Base-by-base conservation (phyloP, 2,329 filamentous ascomycete genomes). In the Rhynchosporium agropyri region DNA sequence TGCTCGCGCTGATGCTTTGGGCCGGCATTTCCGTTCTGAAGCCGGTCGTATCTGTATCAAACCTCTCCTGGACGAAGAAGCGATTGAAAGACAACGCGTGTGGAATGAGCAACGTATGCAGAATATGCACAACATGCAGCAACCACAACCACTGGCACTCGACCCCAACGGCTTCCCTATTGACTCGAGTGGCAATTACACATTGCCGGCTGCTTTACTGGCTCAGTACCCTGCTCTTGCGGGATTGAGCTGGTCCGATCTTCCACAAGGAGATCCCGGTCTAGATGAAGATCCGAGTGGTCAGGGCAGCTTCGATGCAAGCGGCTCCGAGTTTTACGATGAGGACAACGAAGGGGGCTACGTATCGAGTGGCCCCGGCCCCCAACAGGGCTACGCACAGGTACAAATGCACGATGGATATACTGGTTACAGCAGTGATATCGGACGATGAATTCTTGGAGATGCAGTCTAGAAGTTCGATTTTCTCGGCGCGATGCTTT, bases 41-140 rank as follows among this genome's bases (percentile, higher is more conserved):
- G 95, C 95, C 2, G 95, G 95, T 6, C 86, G 95, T 38, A 91
- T 97, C 59, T 99, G 95, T 74, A 99, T 99, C 77, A 97, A 96
- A 71, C 93, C 95, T n/a, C 79, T 99, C 12, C 83, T 99, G 1
- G 95, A 99, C 68, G 95, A 99, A 77, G 95, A 99, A 79, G 89
- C 92, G 61, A 79, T 88, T 42, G 92, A 96, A 72, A 83, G 92
- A 40, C 90, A 96, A 72, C 87, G 89, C 53, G 79, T 83, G 33
- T 89, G 88, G 82, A 84, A 88, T 75, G 89, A 92, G 74, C 89
- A 92, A 72, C 84, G 86, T 61, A 84, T 89, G 78, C 82, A 87
- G 76, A 79, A 76, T 65, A 80, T 78, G 62, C 86, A 88, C 68
- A 85, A 84, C 60, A 84, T 86, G 77, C 82, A 83, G 42, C 84